Conservation (phyloP, 805 yeast genomes). For the Martiniozyma abietophila region DNA sequence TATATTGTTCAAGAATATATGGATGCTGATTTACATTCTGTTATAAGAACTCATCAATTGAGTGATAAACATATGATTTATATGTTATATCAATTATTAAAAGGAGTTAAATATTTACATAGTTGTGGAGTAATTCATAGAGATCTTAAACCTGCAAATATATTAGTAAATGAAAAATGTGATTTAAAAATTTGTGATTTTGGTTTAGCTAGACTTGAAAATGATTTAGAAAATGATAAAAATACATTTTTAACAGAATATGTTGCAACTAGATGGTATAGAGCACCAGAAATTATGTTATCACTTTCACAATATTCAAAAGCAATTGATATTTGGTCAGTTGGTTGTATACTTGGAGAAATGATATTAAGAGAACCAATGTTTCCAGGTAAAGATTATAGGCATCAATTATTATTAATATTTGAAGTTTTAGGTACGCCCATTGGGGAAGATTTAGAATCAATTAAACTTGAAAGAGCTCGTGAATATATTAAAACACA, state of each 20-base stretch:
- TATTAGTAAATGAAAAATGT: slow-evolving; percentile 59
- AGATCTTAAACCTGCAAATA: slow-evolving; percentile 68
- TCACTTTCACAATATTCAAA: slow-evolving; percentile 63
- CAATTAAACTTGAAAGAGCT: slow-evolving; percentile 66
- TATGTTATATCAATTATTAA: slow-evolving; percentile 57
- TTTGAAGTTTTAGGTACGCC: slow-evolving; percentile 69
- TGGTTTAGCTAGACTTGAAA: slow-evolving; percentile 56
- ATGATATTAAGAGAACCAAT: slow-evolving; percentile 52
- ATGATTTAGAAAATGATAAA: slow-evolving; percentile 27
- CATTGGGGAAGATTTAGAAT: slow-evolving; percentile 59
- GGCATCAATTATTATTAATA: slow-evolving; percentile 56
- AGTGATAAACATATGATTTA: slow-evolving; percentile 64
- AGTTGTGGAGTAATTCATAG: slow-evolving; percentile 67
- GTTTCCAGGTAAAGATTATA: slow-evolving; percentile 70
- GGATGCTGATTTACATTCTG: slow-evolving; percentile 65
- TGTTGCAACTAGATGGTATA: slow-evolving; percentile 79
- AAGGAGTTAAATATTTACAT: slow-evolving; percentile 65
- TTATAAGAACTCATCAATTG: slow-evolving; percentile 46
- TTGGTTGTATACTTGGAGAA: slow-evolving; percentile 72
- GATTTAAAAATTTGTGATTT: slow-evolving; percentile 74
- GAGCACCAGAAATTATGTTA: slow-evolving; percentile 80
- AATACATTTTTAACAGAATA: slow-evolving; percentile 56
- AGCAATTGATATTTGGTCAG: slow-evolving; percentile 75
- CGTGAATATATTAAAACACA: slow-evolving; percentile 61
- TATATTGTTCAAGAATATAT: slow-evolving; percentile 69